Base-by-base conservation (phyloP, 164 flowering plant genomes). In the Berberis thunbergii region DNA sequence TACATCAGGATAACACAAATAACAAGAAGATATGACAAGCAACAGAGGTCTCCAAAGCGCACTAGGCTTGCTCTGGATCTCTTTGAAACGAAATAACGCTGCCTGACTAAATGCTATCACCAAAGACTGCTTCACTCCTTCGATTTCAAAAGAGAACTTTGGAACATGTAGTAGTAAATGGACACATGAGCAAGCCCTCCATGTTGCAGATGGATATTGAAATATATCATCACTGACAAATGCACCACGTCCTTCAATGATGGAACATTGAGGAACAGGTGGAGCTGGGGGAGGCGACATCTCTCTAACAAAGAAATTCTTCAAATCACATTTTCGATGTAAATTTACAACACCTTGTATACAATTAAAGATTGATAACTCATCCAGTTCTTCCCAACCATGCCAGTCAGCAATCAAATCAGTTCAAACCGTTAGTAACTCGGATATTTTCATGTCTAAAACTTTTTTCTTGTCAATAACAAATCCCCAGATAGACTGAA, bases 311-410 rank as follows among this genome's bases (percentile, higher is more conserved):
- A 84, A 52, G 73, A 89, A 85, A 62, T 80, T 67, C 57, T 73
- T 76, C 61, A 85, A 44, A 11, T 67, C 80, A 74, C 66, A 79
- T 67, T 70, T 79, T 45, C 61, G 71, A 42, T 81, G 71, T 44
- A 89, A 72, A 64, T 61, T 70, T 57, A 83, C 83, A 59, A 76
- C 82, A 67, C 84, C 89, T 68, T 69, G 74, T 38, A 87, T 81
- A 75, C 83, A 79, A 43, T 78, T 77, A 77, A 86, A 86, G 41
- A 81, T 67, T 44, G 81, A 75, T 44, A 81, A 70, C 63, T 87
- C 89, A 70, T 86, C 93, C 66, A 75, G 59, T 64, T 86, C 96
- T 73, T 89, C 96, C 96, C 93, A 86, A 49, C 83, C 84, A 75
- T 89, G 84, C 93, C 91, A 89, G 43, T 85, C 85, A 10, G 91